These are phyloP conservation scores for Aureobasidium sp. DNA, from an alignment of 2,329 filamentous ascomycete species.

Conservation along the genomic window DNA sequence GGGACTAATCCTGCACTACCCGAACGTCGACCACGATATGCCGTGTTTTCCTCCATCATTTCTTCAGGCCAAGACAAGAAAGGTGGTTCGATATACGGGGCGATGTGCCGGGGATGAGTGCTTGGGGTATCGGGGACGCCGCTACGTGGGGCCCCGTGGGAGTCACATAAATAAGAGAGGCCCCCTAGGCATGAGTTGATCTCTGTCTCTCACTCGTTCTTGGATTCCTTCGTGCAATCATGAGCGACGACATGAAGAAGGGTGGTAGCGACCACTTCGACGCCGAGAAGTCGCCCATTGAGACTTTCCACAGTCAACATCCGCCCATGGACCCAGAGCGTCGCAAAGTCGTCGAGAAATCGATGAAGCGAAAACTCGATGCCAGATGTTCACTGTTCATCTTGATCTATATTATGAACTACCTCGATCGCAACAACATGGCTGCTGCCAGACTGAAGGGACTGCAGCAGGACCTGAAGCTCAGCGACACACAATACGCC, in stretches of 20 bases:
- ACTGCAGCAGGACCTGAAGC: slow-evolving; percentile 52
- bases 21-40: slow-evolving; percentile 6
- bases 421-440: slow-evolving; percentile 53
- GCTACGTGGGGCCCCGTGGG: slow-evolving; percentile 4
- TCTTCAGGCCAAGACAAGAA: not conserved
- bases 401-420: slow-evolving; percentile 72
- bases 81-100: slow-evolving; percentile 7
- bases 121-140: not conserved
- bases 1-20: not conserved
- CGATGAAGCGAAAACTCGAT: slow-evolving; percentile 8
- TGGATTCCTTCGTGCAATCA: not conserved
- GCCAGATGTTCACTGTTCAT: slow-evolving; percentile 45
- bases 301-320: not conserved
- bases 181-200: not conserved
- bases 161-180: slow-evolving; percentile 9
- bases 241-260: slow-evolving; percentile 5
- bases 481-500: slow-evolving; percentile 52
- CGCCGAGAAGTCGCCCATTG: slow-evolving; percentile 4
- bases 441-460: slow-evolving; percentile 59
- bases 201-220: not conserved
- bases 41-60: slow-evolving; percentile 13
- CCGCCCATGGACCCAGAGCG: slow-evolving; percentile 4
- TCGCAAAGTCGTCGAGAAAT: slow-evolving; percentile 7
- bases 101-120: not conserved
- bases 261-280: not conserved